Conservation (phyloP, 257 asterid species). For the Gynochthodes officinalis region DNA sequence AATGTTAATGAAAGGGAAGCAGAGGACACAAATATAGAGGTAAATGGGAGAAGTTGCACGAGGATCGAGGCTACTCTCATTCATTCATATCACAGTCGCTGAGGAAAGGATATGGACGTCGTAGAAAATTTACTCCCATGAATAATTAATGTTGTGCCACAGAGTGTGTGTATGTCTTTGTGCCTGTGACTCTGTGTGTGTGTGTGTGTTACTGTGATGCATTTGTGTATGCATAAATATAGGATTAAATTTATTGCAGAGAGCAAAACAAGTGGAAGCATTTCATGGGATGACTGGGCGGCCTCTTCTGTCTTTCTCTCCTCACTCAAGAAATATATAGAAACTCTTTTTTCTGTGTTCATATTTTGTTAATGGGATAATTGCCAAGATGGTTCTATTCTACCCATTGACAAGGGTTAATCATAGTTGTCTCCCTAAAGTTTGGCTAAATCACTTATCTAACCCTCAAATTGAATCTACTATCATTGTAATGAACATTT, state of each 20-base stretch:
- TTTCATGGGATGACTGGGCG: slow-evolving; percentile 55
- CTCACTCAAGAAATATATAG: slow-evolving; percentile 13
- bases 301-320: slow-evolving; percentile 37
- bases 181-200: no score
- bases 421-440: no score
- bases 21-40: slow-evolving; percentile 29
- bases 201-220: slow-evolving; percentile 16
- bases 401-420: no score
- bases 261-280: slow-evolving; percentile 33
- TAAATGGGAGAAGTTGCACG: slow-evolving; percentile 16
- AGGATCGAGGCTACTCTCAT: slow-evolving; percentile 6
- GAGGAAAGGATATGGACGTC: not conserved
- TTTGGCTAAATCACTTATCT: no score
- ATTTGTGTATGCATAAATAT: not conserved
- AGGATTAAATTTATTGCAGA: not conserved
- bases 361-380: no score
- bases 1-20: slow-evolving; percentile 4
- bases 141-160: not conserved
- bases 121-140: not conserved
- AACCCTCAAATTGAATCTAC: no score
- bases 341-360: not conserved
- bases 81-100: no score
- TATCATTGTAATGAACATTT: no score
- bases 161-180: no score
- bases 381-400: no score